A percentile compares a stretch with the other conserved stretches of the same genome.
These are phyloP conservation scores for Emmonsia crescens DNA, from an alignment of 2,329 filamentous ascomycete species.

Conservation along the genomic window DNA sequence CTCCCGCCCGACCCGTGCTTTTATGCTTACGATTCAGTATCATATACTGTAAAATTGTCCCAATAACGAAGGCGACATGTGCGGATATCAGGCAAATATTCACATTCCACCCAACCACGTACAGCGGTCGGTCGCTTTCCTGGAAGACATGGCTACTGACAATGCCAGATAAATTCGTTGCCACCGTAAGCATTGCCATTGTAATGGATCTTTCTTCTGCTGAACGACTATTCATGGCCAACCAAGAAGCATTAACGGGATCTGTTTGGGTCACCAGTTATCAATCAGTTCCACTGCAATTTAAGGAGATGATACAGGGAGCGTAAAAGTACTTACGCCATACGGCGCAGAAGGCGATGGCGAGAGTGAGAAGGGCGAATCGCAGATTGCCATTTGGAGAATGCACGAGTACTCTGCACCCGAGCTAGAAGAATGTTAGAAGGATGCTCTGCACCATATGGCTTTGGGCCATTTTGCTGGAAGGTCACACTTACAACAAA, in stretches of 20 bases:
- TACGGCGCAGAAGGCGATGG: constrained; percentile 5
- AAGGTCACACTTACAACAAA: constrained; percentile 4
- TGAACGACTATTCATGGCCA: neutral
- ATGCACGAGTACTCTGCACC: constrained; percentile 1
- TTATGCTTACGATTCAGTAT: neutral
- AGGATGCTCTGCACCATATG: neutral
- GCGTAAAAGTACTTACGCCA: constrained; percentile 5
- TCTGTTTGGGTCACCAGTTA: neutral
- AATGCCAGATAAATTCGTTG: neutral
- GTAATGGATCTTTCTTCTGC: neutral
- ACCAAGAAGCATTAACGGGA: neutral
- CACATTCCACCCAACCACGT: neutral
- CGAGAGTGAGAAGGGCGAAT: constrained; percentile 5
- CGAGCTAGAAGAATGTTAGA: constrained; percentile 3
- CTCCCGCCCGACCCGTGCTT: neutral
- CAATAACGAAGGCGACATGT: neutral
- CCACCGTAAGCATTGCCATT: neutral
- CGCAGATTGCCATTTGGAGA: constrained; percentile 1
- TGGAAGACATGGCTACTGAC: neutral
- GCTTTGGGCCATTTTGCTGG: neutral
- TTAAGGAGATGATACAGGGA: neutral
- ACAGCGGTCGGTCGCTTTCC: neutral
- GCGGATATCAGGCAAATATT: neutral
- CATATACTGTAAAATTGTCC: neutral
- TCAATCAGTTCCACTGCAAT: neutral